phyloP scores from a whole-genome alignment of 805 yeast genomes.

The Candida parachauliodes region DNA sequence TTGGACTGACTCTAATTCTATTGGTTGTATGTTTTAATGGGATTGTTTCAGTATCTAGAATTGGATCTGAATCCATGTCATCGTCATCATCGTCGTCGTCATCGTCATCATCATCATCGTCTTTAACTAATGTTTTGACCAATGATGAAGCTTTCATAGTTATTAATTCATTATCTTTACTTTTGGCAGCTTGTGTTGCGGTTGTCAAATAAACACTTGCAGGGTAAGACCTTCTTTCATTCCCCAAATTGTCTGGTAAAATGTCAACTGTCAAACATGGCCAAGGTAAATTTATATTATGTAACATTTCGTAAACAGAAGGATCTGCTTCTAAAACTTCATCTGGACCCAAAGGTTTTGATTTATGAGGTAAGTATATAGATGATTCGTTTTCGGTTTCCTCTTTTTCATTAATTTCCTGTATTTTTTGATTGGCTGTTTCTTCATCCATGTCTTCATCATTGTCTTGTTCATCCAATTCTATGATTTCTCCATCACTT shows the following conservation, averaged over 20 bases:
- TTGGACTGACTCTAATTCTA: slow-evolving; percentile 81
- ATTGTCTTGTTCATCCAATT: slow-evolving; percentile 53
- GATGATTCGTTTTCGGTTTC: slow-evolving; percentile 36
- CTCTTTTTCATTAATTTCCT: slow-evolving; percentile 34
- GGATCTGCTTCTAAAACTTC: slow-evolving; percentile 97
- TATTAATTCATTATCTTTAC: slow-evolving; percentile 84
- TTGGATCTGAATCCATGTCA: slow-evolving; percentile 67
- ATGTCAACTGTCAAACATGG: slow-evolving; percentile 92
- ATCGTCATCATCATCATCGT: slow-evolving; percentile 73
- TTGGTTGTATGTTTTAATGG: slow-evolving; percentile 83
- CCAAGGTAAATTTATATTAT: slow-evolving; percentile 92
- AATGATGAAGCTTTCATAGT: slow-evolving; percentile 80
- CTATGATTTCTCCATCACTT: slow-evolving; percentile 86
- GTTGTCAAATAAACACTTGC: slow-evolving; percentile 82
- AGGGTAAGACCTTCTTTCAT: slow-evolving; percentile 86
- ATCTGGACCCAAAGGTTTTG: slow-evolving; percentile 89
- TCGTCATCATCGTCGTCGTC: slow-evolving; percentile 71
- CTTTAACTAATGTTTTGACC: slow-evolving; percentile 81
- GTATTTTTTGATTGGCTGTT: slow-evolving; percentile 27
- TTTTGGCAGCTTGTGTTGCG: slow-evolving; percentile 87
- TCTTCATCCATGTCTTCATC: slow-evolving; percentile 36
- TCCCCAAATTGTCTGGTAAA: slow-evolving; percentile 80
- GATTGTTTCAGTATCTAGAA: slow-evolving; percentile 79
- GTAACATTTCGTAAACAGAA: slow-evolving; percentile 92
- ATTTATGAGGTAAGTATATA: slow-evolving; percentile 82